Base-by-base conservation (phyloP, 768 basidiomycete genomes). In the Pleurotus pulmonarius region DNA sequence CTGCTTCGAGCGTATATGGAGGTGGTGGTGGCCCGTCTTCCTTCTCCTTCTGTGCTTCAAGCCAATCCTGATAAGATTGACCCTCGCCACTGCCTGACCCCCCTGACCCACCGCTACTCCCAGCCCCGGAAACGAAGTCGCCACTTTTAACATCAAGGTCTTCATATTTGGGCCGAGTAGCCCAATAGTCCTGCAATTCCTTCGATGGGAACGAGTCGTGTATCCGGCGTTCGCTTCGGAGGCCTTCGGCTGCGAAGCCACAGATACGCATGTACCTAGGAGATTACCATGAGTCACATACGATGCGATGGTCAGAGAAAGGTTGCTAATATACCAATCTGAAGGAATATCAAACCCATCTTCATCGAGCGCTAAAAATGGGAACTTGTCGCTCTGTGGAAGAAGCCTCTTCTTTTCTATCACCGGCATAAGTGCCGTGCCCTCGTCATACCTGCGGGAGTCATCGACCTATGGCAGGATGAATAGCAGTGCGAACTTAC, bases 401-500 rank as follows among this genome's bases (percentile, higher is more conserved):
- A 91, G 73, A 49, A 79, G 71, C 5, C 78, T 71, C 57, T 83
- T 82, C 57, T 76, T 73, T 41, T 83, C 66, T 1, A 90, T 82
- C 12, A 83, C 80, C 5, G 92, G 92, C 77, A 94, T 82, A 59
- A 90, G 82, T 1, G 85, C 89, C 0, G 91, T 93, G 38, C 92
- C 91, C 74, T 92, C 89, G 62, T 92, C 90, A 60, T 92, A 92
- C 68, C 87, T 89, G 60, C 4, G 29, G 29, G 29, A 9, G 29
- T 11, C 29, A 9, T 34, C 29, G 20, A 51, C 54, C 40, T n/a
- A 56, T 48, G 7, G 46, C 16, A 51, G 48, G 47, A n/a, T 38
- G 5, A 40, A 53, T 25, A 57, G 25, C 34, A 11, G 24, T 24
- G 24, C 60, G 47, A 4, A 71, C 78, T 64, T 58, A 83, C 86